Base-by-base conservation (phyloP, 352 stramenopile genomes). In the Chrysophaeum taylorii region DNA sequence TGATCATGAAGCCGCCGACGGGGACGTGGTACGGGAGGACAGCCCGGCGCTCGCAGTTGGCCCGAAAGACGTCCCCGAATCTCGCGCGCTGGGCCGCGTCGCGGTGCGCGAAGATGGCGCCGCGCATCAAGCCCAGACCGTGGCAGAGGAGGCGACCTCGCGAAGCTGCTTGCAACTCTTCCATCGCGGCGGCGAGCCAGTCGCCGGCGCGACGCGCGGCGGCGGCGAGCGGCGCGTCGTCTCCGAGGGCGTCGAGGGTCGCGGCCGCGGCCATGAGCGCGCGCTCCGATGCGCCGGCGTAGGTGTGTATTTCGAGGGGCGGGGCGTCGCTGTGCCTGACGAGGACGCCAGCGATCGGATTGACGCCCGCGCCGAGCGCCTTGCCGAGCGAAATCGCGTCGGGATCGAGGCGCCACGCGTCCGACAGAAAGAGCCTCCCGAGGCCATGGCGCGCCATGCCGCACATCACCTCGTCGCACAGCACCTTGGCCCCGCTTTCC, bases 391-490 rank as follows among this genome's bases (percentile, higher is more conserved):
- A 78, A 27, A 82, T 53, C 21, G 68, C 72, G 72, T 82, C 77
- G 37, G 72, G 61, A 62, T 80, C 57, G 0, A 82, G 52, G 16
- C 73, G 61, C 45, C 66, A 73, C 43, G 64, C 71, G 53, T 79
- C 70, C 16, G 70, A 79, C 21, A 80, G 70, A 73, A 82, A 82
- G 60, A 79, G 57, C 16, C 67, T 75, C 18, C 73, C 75, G 12
- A 74, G 48, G 31, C 77, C 77, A 63, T 82, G 77, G 7, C 77
- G 43, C 53, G 75, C 77, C 1, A 82, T 39, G 27, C 77, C 73
- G 72, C 77, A 82, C 77, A 82, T 82, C 25, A 82, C 79, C 71
- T 82, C 77, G 73, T 82, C 75, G 29, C 54, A 69, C 5, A 80
- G 21, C 21, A 82, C 61, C 23, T 53, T 25, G 29, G 80, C 75